phyloP scores from a whole-genome alignment of 2,329 filamentous ascomycete species.

The Claviceps humidiphila region DNA sequence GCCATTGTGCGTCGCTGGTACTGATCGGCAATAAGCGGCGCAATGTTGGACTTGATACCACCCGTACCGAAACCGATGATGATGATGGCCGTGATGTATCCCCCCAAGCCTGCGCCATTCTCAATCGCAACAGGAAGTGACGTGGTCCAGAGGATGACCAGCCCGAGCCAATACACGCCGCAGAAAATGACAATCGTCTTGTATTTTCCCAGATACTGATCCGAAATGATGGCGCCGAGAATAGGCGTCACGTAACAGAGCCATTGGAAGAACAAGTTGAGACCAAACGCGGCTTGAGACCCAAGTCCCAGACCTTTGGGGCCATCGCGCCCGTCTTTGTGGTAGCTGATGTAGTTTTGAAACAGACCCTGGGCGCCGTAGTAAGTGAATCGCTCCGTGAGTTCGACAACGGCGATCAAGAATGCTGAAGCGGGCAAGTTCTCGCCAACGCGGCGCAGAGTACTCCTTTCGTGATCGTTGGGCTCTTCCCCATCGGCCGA shows the following conservation, averaged over 20 bases:
- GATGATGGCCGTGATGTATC: conserved; percentile 42
- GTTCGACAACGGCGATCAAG: conserved; percentile 42
- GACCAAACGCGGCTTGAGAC: conserved; percentile 38
- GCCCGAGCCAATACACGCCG: conserved; percentile 42
- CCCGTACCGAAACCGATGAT: conserved; percentile 55
- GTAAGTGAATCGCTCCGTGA: conserved; percentile 45
- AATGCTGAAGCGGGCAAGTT: conserved; percentile 41
- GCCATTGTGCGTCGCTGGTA: conserved; percentile 41
- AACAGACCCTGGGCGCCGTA: conserved; percentile 41
- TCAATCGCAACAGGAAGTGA: conserved; percentile 26
- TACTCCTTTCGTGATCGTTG: conserved; percentile 34
- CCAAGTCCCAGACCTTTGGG: conserved; percentile 42
- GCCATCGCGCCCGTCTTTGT: conserved; percentile 19
- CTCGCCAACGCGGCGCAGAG: conserved; percentile 39
- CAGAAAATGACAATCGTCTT: conserved; percentile 48
- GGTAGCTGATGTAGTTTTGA: conserved; percentile 38
- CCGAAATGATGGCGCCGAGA: conserved; percentile 40
- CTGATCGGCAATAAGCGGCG: conserved; percentile 50
- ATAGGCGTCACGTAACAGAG: conserved; percentile 31
- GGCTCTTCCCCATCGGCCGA: conserved; percentile 37
- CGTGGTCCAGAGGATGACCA: conserved; percentile 40
- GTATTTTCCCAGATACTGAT: conserved; percentile 47
- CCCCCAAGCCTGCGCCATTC: conserved; percentile 29
- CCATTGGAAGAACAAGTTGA: conserved; percentile 44
- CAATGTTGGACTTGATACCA: conserved; percentile 55